These are phyloP conservation scores for Laguncularia racemosa DNA, from an alignment of 345 rosid genomes.

Conservation along the genomic window DNA sequence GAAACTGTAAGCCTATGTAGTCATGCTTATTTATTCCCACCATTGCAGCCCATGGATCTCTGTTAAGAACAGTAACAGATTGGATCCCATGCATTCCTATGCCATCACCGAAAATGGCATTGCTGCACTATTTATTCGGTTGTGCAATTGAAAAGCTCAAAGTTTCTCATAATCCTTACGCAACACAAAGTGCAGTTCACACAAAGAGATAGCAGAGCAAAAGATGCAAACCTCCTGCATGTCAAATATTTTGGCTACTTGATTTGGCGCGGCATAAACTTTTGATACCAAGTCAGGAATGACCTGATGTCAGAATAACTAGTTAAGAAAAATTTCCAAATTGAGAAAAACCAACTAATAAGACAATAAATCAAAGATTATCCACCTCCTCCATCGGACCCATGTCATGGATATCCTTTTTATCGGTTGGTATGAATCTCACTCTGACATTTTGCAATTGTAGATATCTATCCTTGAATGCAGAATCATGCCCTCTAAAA, in stretches of 20 bases:
- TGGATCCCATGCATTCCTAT: no score
- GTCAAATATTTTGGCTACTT: constrained; percentile 39
- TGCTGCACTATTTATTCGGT: no score
- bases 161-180: background rate
- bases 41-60: no score
- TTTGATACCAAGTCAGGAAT: constrained; percentile 48
- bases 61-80: no score
- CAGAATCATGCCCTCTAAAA: constrained; percentile 84
- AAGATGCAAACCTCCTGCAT: constrained; percentile 60
- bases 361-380: background rate
- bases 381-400: constrained; percentile 82
- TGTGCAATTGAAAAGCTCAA: background rate
- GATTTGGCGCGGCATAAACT: constrained; percentile 68
- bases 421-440: constrained; percentile 79
- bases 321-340: background rate
- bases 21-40: no score
- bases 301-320: constrained; percentile 29
- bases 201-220: background rate
- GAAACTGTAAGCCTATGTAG: no score
- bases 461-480: constrained; percentile 63
- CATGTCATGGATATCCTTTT: constrained; percentile 61
- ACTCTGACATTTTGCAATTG: constrained; percentile 79
- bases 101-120: no score
- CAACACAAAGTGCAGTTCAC: background rate
- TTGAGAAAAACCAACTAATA: background rate